Conservation (phyloP, 2,329 filamentous ascomycete genomes). For the Epichloe aotearoae region DNA sequence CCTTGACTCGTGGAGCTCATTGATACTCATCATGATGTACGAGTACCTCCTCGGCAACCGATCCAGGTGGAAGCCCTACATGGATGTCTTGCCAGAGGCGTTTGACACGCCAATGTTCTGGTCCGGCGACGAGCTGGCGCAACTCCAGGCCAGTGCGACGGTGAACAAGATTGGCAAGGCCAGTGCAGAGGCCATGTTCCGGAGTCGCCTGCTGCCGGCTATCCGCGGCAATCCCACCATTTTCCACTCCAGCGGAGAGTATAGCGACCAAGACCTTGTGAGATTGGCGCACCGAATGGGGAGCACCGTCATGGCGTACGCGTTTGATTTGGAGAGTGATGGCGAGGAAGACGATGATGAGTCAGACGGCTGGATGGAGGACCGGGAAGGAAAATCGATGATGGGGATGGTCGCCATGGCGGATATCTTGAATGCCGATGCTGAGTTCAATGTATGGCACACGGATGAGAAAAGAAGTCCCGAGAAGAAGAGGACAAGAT, state of each 20-base stretch:
- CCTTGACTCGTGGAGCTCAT: constrained; percentile 40
- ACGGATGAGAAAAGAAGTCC: neutral
- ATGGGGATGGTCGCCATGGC: constrained; percentile 89
- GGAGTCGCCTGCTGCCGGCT: constrained; percentile 35
- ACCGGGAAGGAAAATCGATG: constrained; percentile 40
- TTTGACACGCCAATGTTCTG: constrained; percentile 93
- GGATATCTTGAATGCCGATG: constrained; percentile 81
- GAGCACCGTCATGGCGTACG: constrained; percentile 83
- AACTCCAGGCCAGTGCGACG: constrained; percentile 69
- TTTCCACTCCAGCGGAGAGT: constrained; percentile 25
- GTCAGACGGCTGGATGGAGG: constrained; percentile 52
- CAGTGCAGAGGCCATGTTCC: constrained; percentile 58
- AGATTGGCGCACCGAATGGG: constrained; percentile 64
- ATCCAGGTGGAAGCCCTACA: constrained; percentile 67
- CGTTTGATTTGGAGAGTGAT: constrained; percentile 61
- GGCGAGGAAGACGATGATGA: constrained; percentile 46
- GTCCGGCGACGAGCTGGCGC: constrained; percentile 52
- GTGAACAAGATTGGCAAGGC: constrained; percentile 61
- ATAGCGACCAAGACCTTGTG: constrained; percentile 32
- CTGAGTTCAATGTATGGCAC: constrained; percentile 60
- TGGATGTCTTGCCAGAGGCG: constrained; percentile 53
- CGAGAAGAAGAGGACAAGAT: neutral
- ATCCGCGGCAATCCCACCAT: constrained; percentile 30
- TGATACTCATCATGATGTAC: constrained; percentile 71
- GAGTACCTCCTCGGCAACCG: constrained; percentile 46